phyloP scores from a whole-genome alignment of 148 eudicot genomes.

The Vaccinium darrowii region DNA sequence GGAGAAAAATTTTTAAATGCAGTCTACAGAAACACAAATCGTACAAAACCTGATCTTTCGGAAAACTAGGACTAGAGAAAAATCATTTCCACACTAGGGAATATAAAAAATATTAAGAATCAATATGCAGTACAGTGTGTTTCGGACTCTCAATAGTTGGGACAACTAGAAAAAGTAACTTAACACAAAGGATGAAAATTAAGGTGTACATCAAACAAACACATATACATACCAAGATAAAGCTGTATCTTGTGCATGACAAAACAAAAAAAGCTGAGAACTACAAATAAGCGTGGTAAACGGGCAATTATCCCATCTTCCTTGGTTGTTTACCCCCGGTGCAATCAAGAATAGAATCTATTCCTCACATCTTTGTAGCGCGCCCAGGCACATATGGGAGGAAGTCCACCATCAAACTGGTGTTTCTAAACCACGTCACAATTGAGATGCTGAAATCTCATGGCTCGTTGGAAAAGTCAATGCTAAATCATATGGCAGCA shows the following conservation, averaged over 20 bases:
- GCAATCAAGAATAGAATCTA: neutral
- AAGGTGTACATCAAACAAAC: neutral
- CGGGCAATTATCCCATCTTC: neutral
- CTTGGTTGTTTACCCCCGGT: neutral
- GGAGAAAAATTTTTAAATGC: neutral
- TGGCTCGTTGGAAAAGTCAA: neutral
- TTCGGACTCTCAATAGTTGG: neutral
- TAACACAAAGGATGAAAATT: neutral
- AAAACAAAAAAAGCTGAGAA: neutral
- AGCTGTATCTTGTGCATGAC: neutral
- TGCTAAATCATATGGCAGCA: neutral
- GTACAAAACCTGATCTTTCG: neutral
- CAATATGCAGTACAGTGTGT: neutral
- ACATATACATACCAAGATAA: neutral
- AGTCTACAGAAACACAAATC: neutral
- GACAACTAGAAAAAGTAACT: neutral
- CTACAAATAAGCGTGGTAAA: neutral
- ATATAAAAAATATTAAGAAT: neutral
- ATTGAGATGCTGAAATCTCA: neutral
- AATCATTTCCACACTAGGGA: neutral
- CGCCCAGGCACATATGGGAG: neutral
- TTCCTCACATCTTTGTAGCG: neutral
- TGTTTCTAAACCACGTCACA: neutral
- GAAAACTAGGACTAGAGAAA: neutral
- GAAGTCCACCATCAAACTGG: neutral